phyloP scores from a whole-genome alignment of 345 rosid genomes.

The Acer negundo region DNA sequence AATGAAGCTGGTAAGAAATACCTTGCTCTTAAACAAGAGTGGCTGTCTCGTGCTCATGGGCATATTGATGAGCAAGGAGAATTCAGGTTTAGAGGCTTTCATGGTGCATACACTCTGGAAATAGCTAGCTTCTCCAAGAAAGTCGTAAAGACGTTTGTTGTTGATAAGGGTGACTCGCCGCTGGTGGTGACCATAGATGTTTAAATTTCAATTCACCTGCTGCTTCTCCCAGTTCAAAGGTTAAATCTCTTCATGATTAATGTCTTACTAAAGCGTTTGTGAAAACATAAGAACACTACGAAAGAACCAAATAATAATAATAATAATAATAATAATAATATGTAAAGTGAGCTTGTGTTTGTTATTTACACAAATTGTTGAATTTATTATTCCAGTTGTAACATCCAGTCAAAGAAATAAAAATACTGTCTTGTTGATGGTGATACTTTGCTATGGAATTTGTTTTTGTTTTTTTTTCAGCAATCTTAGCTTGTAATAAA shows the following conservation, averaged over 20 bases:
- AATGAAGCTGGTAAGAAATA: constrained; percentile 80
- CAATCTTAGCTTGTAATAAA: no score
- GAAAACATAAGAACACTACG: not conserved
- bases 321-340: no score
- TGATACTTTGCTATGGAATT: no score
- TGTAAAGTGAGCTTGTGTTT: not conserved
- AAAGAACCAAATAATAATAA: not conserved
- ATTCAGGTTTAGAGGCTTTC: constrained; percentile 75
- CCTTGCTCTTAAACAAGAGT: constrained; percentile 70
- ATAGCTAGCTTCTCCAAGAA: constrained; percentile 42
- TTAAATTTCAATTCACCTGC: constrained; percentile 18
- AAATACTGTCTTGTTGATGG: constrained; percentile 4
- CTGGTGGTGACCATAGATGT: constrained; percentile 53
- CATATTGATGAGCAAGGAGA: constrained; percentile 54
- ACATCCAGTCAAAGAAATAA: not conserved
- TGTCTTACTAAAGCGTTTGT: not conserved
- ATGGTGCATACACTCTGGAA: constrained; percentile 69
- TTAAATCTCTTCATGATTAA: not conserved
- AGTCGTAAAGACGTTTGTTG: constrained; percentile 51
- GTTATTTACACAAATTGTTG: constrained; percentile 11
- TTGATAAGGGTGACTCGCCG: constrained; percentile 67
- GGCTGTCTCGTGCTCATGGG: constrained; percentile 63
- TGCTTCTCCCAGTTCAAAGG: constrained; percentile 10
- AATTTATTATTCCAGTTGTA: not conserved
- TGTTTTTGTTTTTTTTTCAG: no score